These are phyloP conservation scores for Aspergillus indologenus DNA, from an alignment of 495 filamentous ascomycete species.

Conservation along the genomic window DNA sequence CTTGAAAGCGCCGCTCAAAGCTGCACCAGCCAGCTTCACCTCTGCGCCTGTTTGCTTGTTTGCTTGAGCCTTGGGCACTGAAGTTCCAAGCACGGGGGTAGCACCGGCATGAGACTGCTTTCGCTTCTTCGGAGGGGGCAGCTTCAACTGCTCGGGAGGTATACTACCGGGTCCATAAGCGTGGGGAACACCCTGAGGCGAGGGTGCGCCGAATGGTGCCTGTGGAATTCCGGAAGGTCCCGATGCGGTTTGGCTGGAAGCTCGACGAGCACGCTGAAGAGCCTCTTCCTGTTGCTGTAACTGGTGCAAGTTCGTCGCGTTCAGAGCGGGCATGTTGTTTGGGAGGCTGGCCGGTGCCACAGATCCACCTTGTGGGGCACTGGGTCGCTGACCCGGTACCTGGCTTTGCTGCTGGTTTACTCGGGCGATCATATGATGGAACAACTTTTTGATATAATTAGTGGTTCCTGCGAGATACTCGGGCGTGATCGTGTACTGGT, in stretches of 20 bases:
- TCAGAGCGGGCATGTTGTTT: slow-evolving; percentile 50
- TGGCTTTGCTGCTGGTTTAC: slow-evolving; percentile 37
- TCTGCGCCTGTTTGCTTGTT: slow-evolving; percentile 38
- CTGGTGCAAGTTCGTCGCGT: slow-evolving; percentile 63
- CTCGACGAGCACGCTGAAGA: slow-evolving; percentile 39
- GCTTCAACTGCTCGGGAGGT: slow-evolving; percentile 54
- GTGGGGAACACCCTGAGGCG: slow-evolving; percentile 67
- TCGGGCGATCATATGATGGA: slow-evolving; percentile 39
- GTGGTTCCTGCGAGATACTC: slow-evolving; percentile 53
- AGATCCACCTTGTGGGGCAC: slow-evolving; percentile 24
- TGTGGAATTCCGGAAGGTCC: slow-evolving; percentile 64
- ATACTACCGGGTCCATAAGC: slow-evolving; percentile 46
- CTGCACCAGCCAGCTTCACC: slow-evolving; percentile 29
- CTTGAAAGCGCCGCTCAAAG: slow-evolving; percentile 34
- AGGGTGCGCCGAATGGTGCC: slow-evolving; percentile 65
- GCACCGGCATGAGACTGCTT: slow-evolving; percentile 45
- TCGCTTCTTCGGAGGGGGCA: slow-evolving; percentile 61
- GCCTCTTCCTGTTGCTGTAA: slow-evolving; percentile 49
- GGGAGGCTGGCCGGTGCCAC: slow-evolving; percentile 24
- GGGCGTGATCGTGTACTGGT: slow-evolving; percentile 55
- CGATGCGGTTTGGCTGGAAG: slow-evolving; percentile 59
- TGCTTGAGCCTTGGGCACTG: slow-evolving; percentile 29
- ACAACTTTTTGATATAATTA: slow-evolving; percentile 43
- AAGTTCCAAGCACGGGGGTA: slow-evolving; percentile 25
- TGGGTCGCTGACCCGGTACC: slow-evolving; percentile 23